These are phyloP conservation scores for Lepidium didymum DNA, from an alignment of 345 rosid species.

Conservation along the genomic window DNA sequence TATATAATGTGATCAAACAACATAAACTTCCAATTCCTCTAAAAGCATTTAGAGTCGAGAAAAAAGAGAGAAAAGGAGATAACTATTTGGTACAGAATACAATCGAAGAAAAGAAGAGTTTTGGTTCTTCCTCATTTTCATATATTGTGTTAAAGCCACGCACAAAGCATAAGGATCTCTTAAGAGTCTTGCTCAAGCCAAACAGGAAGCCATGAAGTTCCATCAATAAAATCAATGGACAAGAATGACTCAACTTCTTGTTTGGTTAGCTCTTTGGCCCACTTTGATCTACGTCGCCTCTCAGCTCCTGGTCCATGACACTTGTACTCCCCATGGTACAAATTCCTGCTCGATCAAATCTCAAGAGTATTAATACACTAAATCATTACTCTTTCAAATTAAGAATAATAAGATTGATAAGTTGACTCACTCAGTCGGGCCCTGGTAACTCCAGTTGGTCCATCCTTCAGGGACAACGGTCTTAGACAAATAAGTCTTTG, in stretches of 20 bases:
- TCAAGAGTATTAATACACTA: not conserved
- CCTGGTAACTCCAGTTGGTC: conserved; percentile 79
- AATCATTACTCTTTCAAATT: not conserved
- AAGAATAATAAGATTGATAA: not conserved
- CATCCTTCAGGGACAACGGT: conserved; percentile 64
- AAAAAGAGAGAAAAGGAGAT: not conserved
- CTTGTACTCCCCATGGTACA: conserved; percentile 64
- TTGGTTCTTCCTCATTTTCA: not conserved
- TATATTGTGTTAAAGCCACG: conserved; percentile 2
- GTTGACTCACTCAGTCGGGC: conserved; percentile 48
- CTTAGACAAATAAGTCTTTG: conserved; percentile 60
- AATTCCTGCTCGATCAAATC: conserved; percentile 31
- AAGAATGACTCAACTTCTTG: conserved; percentile 48
- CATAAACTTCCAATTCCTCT: conserved; percentile 22
- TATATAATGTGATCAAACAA: conserved; percentile 15
- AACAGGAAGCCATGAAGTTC: conserved; percentile 77
- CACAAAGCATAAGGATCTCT: not conserved
- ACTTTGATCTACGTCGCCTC: conserved; percentile 29
- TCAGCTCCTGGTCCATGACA: conserved; percentile 80
- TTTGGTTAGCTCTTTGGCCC: conserved; percentile 65
- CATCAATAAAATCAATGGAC: conserved; percentile 66
- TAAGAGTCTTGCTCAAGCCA: conserved; percentile 28
- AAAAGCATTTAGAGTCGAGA: not conserved
- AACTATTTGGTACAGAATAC: conserved; percentile 11
- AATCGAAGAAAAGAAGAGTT: not conserved